These are phyloP conservation scores for Tremella mesenterica DNA, from an alignment of 768 basidiomycete species.

Conservation along the genomic window DNA sequence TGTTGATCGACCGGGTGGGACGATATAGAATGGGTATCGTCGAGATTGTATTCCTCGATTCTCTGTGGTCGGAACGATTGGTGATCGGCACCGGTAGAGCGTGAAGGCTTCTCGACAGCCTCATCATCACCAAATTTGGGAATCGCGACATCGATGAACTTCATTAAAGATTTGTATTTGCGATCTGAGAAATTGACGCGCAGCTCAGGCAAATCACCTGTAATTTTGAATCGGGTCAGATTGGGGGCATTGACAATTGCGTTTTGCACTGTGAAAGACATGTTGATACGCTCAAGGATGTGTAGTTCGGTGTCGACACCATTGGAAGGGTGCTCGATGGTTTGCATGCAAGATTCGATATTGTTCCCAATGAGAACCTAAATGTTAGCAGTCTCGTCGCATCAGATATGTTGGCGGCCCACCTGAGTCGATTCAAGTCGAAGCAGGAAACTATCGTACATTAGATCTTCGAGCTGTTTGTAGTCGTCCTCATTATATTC, in stretches of 20 bases:
- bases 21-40: slow-evolving; percentile 39
- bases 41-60: slow-evolving; percentile 58
- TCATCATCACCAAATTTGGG: slow-evolving; percentile 62
- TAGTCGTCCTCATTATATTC: slow-evolving; percentile 83
- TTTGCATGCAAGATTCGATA: slow-evolving; percentile 69
- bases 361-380: slow-evolving; percentile 85
- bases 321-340: slow-evolving; percentile 54
- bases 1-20: slow-evolving; percentile 43
- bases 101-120: slow-evolving; percentile 45
- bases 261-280: slow-evolving; percentile 79
- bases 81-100: background rate
- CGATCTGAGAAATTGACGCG: slow-evolving; percentile 60
- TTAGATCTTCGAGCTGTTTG: slow-evolving; percentile 70
- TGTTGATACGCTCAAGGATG: slow-evolving; percentile 81
- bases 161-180: slow-evolving; percentile 65
- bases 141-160: slow-evolving; percentile 79
- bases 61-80: slow-evolving; percentile 20
- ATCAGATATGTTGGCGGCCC: slow-evolving; percentile 17
- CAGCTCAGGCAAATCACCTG: slow-evolving; percentile 75
- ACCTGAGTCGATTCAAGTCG: slow-evolving; percentile 86
- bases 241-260: slow-evolving; percentile 79
- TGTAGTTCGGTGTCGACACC: slow-evolving; percentile 57
- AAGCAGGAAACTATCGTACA: slow-evolving; percentile 87
- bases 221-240: slow-evolving; percentile 79
- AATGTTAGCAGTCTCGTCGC: background rate